These are phyloP conservation scores for Taphrina communis DNA, from an alignment of 1,139 yeast species.

Conservation along the genomic window DNA sequence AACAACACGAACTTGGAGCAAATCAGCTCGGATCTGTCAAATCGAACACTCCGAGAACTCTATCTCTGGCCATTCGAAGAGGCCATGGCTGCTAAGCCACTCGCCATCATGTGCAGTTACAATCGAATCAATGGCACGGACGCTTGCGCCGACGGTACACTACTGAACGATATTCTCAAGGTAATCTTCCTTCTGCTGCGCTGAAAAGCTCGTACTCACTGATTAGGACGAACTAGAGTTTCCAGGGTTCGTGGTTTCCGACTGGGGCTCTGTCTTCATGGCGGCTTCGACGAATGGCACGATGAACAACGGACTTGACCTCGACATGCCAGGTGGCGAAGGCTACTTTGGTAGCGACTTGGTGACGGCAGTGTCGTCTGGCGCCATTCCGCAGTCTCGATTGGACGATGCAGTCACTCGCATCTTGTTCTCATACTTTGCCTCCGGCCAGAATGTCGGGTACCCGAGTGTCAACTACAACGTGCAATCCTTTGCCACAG, in stretches of 20 bases:
- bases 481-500: neutral
- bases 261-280: constrained; percentile 60
- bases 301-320: constrained; percentile 66
- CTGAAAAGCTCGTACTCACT: too few relatives aligned
- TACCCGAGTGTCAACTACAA: constrained; percentile 22
- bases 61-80: constrained; percentile 70
- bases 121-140: constrained; percentile 65
- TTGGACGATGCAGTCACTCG: constrained; percentile 68
- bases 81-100: constrained; percentile 66
- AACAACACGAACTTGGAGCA: constrained; percentile 5
- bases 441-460: constrained; percentile 46
- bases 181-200: neutral
- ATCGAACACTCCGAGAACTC: constrained; percentile 66
- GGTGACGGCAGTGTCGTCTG: constrained; percentile 62
- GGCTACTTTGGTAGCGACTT: constrained; percentile 66
- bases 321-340: constrained; percentile 66
- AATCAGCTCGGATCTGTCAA: constrained; percentile 59
- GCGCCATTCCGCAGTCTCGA: constrained; percentile 62
- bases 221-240: constrained; percentile 62
- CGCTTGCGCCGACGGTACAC: constrained; percentile 66
- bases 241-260: constrained; percentile 70
- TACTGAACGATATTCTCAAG: constrained; percentile 62
- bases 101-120: constrained; percentile 67
- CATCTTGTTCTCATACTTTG: constrained; percentile 64
- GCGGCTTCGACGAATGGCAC: constrained; percentile 66